Evolutionary conservation across 306 rosid species (phyloP).

Genomic region (Cucurbita maxima): DNA sequence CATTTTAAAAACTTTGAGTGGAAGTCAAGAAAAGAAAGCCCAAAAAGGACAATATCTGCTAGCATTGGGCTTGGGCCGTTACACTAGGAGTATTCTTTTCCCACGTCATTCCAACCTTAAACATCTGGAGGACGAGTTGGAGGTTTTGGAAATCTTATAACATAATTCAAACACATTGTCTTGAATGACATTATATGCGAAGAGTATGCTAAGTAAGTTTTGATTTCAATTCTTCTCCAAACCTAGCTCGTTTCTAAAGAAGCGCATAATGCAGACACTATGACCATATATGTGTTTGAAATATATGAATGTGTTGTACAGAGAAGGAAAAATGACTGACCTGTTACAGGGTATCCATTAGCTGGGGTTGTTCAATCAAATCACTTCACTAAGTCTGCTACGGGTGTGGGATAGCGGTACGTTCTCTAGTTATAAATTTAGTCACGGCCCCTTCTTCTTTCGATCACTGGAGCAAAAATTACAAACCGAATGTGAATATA

Average conservation of each 20-base stretch:
- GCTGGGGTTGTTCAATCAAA: neutral
- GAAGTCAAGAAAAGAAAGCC: too few species aligned
- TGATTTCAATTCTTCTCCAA: neutral
- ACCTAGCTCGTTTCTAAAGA: neutral
- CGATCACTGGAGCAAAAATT: neutral
- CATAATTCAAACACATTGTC: neutral
- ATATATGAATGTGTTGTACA: neutral
- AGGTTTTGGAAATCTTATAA: neutral
- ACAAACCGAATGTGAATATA: neutral
- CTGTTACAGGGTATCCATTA: neutral
- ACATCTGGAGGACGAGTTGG: neutral
- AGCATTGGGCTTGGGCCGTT: too few species aligned
- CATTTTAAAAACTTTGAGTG: too few species aligned
- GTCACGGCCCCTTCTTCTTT: neutral
- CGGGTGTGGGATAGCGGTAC: neutral
- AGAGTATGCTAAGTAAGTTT: neutral
- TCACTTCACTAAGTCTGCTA: neutral
- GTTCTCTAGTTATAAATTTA: neutral
- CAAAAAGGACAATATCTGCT: too few species aligned
- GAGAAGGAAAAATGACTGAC: slow-evolving; percentile 1
- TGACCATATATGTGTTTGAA: neutral
- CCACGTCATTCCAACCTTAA: neutral
- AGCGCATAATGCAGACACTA: neutral
- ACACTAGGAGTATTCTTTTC: neutral
- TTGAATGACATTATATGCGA: neutral